A percentile compares a stretch with the other conserved stretches of the same genome.
These are phyloP conservation scores for Hericium rajendrae DNA, from an alignment of 768 basidiomycete species.

Conservation along the genomic window DNA sequence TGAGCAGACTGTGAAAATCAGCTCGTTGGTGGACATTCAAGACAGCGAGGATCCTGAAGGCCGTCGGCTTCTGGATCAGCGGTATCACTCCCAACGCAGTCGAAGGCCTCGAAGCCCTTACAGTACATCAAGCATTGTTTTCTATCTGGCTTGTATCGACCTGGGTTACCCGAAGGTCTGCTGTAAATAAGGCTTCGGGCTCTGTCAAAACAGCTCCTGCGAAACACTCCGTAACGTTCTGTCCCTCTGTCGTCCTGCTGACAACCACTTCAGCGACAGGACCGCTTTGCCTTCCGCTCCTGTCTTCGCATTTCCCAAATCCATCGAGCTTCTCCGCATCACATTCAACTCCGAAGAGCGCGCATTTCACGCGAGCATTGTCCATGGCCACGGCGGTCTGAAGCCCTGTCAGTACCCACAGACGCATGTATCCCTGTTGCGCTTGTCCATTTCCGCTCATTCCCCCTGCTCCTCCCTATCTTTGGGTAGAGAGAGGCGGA, in stretches of 20 bases:
- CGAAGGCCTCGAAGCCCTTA: neutral
- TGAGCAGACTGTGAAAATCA: slow-evolving; percentile 90
- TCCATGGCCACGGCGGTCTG: slow-evolving; percentile 53
- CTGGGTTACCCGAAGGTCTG: too few species aligned
- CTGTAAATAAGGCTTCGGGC: too few species aligned
- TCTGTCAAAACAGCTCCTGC: too few species aligned
- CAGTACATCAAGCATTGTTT: neutral
- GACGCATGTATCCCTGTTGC: slow-evolving; percentile 71
- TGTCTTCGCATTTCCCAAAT: too few species aligned
- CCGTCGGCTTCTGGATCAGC: slow-evolving; percentile 89
- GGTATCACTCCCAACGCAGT: slow-evolving; percentile 31
- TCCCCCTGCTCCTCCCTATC: too few species aligned
- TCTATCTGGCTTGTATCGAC: slow-evolving; percentile 29
- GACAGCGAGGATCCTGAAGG: slow-evolving; percentile 97
- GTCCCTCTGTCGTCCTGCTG: too few species aligned
- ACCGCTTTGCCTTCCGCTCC: too few species aligned
- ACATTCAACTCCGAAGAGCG: slow-evolving; percentile 20
- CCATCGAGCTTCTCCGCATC: too few species aligned
- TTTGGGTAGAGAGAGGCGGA: too few species aligned
- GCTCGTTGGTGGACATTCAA: slow-evolving; percentile 91
- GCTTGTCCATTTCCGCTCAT: slow-evolving; percentile 72
- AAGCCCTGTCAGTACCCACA: slow-evolving; percentile 46
- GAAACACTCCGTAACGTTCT: too few species aligned
- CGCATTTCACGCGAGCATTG: slow-evolving; percentile 39
- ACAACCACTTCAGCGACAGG: too few species aligned